phyloP scores from a whole-genome alignment of 1,284 basidiomycete species.

The Trichosporon sp. region DNA sequence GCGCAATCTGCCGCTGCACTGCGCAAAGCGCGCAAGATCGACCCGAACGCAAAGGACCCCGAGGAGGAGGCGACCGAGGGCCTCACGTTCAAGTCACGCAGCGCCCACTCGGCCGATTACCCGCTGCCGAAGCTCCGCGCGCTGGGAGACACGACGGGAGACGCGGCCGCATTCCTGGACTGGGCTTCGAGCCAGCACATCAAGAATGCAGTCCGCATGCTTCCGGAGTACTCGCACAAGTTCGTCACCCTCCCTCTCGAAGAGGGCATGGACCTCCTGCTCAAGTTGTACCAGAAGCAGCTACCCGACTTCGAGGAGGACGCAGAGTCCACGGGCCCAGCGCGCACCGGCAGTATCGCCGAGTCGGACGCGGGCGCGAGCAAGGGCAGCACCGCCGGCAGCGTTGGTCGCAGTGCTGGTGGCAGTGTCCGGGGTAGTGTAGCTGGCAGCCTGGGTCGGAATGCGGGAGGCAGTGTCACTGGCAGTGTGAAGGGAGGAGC shows the following conservation, averaged over 20 bases:
- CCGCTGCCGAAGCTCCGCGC: conserved; percentile 69
- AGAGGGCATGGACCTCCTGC: conserved; percentile 77
- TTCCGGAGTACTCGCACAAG: conserved; percentile 83
- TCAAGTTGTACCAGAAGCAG: conserved; percentile 79
- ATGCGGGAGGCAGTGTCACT: too few species aligned
- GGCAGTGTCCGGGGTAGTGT: not conserved
- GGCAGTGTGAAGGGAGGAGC: too few species aligned
- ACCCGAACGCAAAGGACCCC: conserved; percentile 16
- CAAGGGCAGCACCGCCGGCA: not conserved
- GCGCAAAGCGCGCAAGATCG: conserved; percentile 17
- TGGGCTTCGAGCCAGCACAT: conserved; percentile 66
- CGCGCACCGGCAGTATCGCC: not conserved
- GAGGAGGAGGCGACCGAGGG: conserved; percentile 21
- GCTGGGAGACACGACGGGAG: conserved; percentile 80
- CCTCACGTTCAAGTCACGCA: conserved; percentile 32
- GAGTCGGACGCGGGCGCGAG: not conserved
- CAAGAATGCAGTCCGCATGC: conserved; percentile 74
- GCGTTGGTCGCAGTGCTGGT: not conserved
- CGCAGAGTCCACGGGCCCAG: not conserved
- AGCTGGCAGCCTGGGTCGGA: not conserved
- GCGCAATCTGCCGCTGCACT: conserved; percentile 17
- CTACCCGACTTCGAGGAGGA: conserved; percentile 51
- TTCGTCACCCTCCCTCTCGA: conserved; percentile 80
- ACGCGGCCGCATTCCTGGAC: conserved; percentile 65
- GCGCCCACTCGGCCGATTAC: conserved; percentile 33